phyloP scores from a whole-genome alignment of 768 basidiomycete species.

The Leucocoprinus leucothites region DNA sequence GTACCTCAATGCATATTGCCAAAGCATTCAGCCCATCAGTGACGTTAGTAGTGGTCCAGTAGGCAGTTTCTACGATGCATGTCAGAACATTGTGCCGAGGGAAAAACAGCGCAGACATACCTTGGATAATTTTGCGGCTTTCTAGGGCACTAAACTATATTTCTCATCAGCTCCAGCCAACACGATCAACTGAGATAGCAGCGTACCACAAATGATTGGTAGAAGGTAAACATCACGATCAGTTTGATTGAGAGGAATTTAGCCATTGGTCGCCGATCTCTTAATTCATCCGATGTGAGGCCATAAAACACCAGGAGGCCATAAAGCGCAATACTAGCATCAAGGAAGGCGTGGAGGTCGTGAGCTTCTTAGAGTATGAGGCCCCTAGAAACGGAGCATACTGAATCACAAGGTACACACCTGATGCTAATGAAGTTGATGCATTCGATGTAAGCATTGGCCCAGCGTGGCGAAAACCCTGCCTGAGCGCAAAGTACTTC shows the following conservation, averaged over 20 bases:
- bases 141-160: constrained; percentile 65
- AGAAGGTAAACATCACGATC: constrained; percentile 87
- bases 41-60: constrained; percentile 84
- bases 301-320: constrained; percentile 83
- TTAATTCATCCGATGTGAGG: constrained; percentile 77
- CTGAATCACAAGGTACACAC: constrained; percentile 30
- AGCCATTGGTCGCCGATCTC: constrained; percentile 68
- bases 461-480: constrained; percentile 57
- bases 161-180: neutral
- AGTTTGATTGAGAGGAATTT: constrained; percentile 89
- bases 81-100: neutral
- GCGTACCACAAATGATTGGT: constrained; percentile 74
- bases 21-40: constrained; percentile 83
- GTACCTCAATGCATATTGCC: constrained; percentile 79
- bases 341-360: neutral
- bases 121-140: constrained; percentile 59
- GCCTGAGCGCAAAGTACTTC: constrained; percentile 68
- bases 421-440: constrained; percentile 84
- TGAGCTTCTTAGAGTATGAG: neutral
- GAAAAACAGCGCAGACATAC: constrained; percentile 27
- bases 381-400: neutral
- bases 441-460: constrained; percentile 65
- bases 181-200: neutral
- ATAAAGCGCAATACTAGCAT: constrained; percentile 74
- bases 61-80: constrained; percentile 52